A percentile compares a stretch with the other conserved stretches of the same genome.
These are phyloP conservation scores for Aspergillus aculeatus DNA, from an alignment of 2,329 filamentous ascomycete species.

Conservation along the genomic window DNA sequence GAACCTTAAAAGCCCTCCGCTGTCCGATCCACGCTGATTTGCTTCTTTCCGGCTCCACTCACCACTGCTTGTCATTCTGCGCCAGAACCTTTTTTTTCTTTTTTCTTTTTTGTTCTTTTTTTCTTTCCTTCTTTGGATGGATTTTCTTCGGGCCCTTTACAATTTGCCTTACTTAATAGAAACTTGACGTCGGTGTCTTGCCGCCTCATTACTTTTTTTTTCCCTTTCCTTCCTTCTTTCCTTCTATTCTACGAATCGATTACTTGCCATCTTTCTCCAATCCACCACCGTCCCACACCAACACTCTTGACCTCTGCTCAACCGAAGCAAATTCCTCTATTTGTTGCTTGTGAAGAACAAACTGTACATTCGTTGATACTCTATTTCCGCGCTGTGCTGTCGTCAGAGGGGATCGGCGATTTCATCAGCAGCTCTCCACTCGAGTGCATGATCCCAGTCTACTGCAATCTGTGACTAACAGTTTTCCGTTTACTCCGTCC, in stretches of 20 bases:
- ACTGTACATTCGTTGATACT: background rate
- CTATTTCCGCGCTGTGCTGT: background rate
- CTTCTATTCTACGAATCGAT: background rate
- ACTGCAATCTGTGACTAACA: constrained; percentile 38
- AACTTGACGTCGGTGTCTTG: constrained; percentile 6
- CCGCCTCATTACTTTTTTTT: constrained; percentile 3
- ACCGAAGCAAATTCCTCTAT: background rate
- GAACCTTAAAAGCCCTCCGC: too few relatives aligned
- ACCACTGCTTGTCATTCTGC: background rate
- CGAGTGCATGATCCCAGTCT: constrained; percentile 15
- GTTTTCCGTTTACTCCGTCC: constrained; percentile 22
- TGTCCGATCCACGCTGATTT: background rate
- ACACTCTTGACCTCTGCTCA: background rate
- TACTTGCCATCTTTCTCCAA: background rate
- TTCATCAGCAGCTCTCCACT: constrained; percentile 8
- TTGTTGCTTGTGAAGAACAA: background rate
- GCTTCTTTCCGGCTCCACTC: background rate
- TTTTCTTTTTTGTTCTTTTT: too few relatives aligned
- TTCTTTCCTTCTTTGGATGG: too few relatives aligned
- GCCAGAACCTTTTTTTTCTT: too few relatives aligned
- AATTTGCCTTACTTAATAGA: constrained; percentile 9
- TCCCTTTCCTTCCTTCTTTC: background rate
- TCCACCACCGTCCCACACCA: background rate
- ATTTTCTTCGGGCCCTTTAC: background rate
- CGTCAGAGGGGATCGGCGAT: background rate